Evolutionary conservation across 2,329 filamentous ascomycete species (phyloP).

Genomic region (Penicillium sp.): DNA sequence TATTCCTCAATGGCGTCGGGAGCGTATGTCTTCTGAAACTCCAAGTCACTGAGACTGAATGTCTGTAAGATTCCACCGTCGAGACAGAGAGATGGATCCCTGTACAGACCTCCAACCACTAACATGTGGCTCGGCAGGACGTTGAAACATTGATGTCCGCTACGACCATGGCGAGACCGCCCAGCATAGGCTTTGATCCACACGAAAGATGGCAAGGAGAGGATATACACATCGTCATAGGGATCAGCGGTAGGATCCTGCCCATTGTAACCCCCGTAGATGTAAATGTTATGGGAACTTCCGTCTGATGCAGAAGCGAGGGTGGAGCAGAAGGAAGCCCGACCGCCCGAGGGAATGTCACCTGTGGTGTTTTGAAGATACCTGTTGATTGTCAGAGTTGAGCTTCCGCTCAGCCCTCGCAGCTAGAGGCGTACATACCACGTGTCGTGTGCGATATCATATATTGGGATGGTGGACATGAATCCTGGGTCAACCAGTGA

Average conservation of each 20-base stretch:
- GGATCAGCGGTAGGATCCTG: conserved; percentile 27
- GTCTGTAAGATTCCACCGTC: conserved; percentile 2
- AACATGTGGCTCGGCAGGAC: conserved; percentile 6
- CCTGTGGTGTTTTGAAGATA: conserved; percentile 42
- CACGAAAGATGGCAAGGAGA: conserved; percentile 9
- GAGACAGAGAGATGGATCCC: conserved; percentile 8
- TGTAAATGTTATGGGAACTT: conserved; percentile 48
- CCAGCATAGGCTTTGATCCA: conserved; percentile 7
- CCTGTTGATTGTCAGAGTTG: conserved; percentile 25
- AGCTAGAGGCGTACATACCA: conserved; percentile 24
- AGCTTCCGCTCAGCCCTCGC: not conserved
- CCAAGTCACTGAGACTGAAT: conserved; percentile 3
- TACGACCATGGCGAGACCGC: conserved; percentile 1
- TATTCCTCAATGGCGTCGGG: conserved; percentile 2
- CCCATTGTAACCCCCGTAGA: conserved; percentile 51
- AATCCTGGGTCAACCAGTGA: conserved; percentile 24
- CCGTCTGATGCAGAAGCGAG: conserved; percentile 38
- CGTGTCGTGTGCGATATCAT: conserved; percentile 33
- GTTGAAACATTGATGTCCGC: too few species aligned
- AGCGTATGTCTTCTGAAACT: conserved; percentile 2
- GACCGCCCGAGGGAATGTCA: conserved; percentile 30
- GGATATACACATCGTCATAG: conserved; percentile 38
- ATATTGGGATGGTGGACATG: conserved; percentile 39
- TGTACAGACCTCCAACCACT: conserved; percentile 3
- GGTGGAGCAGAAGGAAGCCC: conserved; percentile 41